These are phyloP conservation scores for Trametes maxima DNA, from an alignment of 768 basidiomycete species.

Conservation along the genomic window DNA sequence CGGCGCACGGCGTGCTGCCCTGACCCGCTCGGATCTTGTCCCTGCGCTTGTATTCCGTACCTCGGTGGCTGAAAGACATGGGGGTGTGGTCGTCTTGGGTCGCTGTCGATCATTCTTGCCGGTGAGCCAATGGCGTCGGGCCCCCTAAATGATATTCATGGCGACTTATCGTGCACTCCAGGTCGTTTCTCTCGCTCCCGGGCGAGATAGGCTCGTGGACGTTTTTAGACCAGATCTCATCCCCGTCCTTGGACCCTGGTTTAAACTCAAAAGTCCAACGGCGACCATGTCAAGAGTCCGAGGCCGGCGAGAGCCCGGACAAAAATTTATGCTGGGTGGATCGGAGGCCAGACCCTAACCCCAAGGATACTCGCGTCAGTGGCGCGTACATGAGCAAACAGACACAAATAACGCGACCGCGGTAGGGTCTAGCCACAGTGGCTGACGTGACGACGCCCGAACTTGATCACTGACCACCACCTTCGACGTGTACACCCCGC, in stretches of 20 bases:
- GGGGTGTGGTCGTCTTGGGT: not conserved
- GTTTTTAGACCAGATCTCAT: not conserved
- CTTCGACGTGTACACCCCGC: not conserved
- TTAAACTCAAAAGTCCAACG: not conserved
- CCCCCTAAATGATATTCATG: slow-evolving; percentile 3
- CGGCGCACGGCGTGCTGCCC: slow-evolving; percentile 1
- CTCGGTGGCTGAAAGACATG: not conserved
- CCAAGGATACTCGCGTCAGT: not conserved
- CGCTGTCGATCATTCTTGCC: not conserved
- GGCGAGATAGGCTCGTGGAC: not conserved
- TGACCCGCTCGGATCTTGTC: slow-evolving; percentile 5
- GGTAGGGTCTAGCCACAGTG: not conserved
- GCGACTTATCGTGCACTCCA: slow-evolving; percentile 2
- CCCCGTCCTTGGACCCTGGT: not conserved
- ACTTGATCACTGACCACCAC: not conserved
- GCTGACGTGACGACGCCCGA: not conserved
- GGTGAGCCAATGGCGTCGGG: slow-evolving; percentile 7
- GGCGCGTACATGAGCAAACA: slow-evolving; percentile 23
- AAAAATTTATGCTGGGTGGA: slow-evolving; percentile 7
- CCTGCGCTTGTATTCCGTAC: not conserved
- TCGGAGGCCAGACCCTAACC: slow-evolving; percentile 7
- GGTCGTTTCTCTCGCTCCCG: not conserved
- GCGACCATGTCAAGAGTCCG: too few species aligned
- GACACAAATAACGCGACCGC: slow-evolving; percentile 21
- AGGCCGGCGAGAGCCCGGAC: slow-evolving; percentile 3